Evolutionary conservation across 2,329 filamentous ascomycete species (phyloP).

Genomic region (Diaporthe caulivora): DNA sequence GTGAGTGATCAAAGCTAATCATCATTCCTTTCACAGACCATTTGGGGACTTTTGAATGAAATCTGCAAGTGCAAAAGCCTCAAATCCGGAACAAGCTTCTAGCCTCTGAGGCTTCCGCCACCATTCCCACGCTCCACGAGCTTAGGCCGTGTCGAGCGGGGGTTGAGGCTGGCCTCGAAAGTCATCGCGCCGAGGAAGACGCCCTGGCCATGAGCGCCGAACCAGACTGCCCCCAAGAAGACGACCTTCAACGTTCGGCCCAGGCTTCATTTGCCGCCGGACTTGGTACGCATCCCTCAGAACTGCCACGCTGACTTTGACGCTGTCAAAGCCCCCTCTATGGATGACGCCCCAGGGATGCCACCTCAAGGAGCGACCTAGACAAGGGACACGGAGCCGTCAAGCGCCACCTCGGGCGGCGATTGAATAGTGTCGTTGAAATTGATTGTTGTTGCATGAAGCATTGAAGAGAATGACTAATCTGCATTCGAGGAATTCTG

Average conservation of each 20-base stretch:
- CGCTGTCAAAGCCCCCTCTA: neutral
- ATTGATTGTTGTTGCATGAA: neutral
- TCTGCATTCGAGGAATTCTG: conserved; percentile 21
- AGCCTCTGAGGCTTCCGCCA: neutral
- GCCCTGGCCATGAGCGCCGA: neutral
- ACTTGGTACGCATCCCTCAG: neutral
- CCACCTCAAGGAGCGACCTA: neutral
- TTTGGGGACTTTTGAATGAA: neutral
- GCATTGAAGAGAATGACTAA: conserved; percentile 17
- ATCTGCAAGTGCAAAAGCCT: conserved; percentile 35
- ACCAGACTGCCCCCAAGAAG: neutral
- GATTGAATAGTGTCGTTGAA: conserved; percentile 1
- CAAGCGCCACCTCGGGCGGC: neutral
- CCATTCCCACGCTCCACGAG: conserved; percentile 10
- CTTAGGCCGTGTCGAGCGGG: conserved; percentile 28
- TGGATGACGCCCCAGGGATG: neutral
- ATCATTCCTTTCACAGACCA: neutral
- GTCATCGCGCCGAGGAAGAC: conserved; percentile 19
- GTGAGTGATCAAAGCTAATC: neutral
- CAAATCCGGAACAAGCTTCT: neutral
- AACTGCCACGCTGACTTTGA: neutral
- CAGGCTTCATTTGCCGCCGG: neutral
- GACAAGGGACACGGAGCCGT: neutral
- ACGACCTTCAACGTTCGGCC: neutral
- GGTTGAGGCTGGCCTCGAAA: neutral